These are phyloP conservation scores for Exophiala phaeomuriformis DNA, from an alignment of 2,329 filamentous ascomycete genomes.

Conservation along the genomic window DNA sequence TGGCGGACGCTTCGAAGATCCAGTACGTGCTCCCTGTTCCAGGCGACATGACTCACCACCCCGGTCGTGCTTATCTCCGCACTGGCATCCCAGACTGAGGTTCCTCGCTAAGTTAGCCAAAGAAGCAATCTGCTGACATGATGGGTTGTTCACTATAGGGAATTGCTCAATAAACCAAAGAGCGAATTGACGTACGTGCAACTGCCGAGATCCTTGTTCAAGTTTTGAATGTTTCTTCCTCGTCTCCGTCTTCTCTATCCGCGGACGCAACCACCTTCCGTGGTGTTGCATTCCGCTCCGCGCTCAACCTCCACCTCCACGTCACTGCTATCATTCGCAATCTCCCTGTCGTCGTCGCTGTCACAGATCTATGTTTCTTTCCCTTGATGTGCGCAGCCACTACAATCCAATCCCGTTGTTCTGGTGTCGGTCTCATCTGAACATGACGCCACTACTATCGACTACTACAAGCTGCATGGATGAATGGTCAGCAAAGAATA, in stretches of 20 bases:
- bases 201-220: constrained; percentile 12
- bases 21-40: constrained; percentile 48
- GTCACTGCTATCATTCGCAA: constrained; percentile 2
- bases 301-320: constrained; percentile 10
- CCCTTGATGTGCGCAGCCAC: background rate
- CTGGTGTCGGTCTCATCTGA: background rate
- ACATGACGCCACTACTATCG: background rate
- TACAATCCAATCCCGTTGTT: background rate
- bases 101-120: constrained; percentile 1
- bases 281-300: constrained; percentile 25
- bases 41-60: constrained; percentile 22
- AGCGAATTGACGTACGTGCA: constrained; percentile 76
- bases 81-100: background rate
- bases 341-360: background rate
- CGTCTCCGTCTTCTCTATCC: constrained; percentile 11
- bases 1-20: constrained; percentile 61
- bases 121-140: constrained; percentile 12
- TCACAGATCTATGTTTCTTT: background rate
- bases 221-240: constrained; percentile 15
- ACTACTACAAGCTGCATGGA: too few relatives aligned
- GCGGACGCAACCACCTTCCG: constrained; percentile 20
- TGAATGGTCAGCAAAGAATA: too few relatives aligned
- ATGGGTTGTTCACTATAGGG: constrained; percentile 46
- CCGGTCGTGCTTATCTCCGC: constrained; percentile 16
- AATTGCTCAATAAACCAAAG: constrained; percentile 81